A percentile compares a stretch with the other conserved stretches of the same genome.
These are phyloP conservation scores for Thalia dealbata DNA, from an alignment of 176 grass and related monocot species.

Conservation along the genomic window DNA sequence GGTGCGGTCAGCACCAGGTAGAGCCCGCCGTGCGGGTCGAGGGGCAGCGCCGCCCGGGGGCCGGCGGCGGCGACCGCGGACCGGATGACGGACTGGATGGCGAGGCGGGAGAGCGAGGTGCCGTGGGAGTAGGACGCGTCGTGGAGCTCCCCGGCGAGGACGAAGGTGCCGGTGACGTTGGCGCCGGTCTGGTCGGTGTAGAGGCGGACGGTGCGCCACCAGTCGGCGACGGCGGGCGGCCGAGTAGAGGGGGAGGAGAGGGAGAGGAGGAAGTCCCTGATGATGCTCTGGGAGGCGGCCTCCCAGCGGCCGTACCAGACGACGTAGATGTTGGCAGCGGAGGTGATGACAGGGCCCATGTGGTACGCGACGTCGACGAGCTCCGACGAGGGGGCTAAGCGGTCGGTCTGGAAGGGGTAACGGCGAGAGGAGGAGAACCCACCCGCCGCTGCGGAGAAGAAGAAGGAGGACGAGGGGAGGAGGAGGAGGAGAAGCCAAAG, in stretches of 20 bases:
- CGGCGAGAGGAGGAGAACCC: not conserved
- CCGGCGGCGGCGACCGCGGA: constrained; percentile 37
- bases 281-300: constrained; percentile 36
- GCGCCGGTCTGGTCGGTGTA: constrained; percentile 75
- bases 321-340: constrained; percentile 59
- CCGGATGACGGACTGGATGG: constrained; percentile 60
- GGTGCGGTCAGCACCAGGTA: constrained; percentile 85
- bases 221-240: constrained; percentile 39
- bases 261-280: constrained; percentile 73
- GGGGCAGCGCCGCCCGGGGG: constrained; percentile 27
- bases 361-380: constrained; percentile 78
- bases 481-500: not conserved
- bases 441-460: not conserved
- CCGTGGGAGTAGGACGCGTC: constrained; percentile 62
- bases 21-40: constrained; percentile 52
- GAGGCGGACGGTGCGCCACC: constrained; percentile 55
- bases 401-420: constrained; percentile 22
- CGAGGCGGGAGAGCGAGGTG: constrained; percentile 40
- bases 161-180: constrained; percentile 43
- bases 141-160: constrained; percentile 44
- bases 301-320: constrained; percentile 92
- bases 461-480: too few relatives aligned
- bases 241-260: constrained; percentile 28
- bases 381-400: constrained; percentile 41
- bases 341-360: constrained; percentile 71